Base-by-base conservation (phyloP, 2,329 filamentous ascomycete species). In the Fusarium sp. region DNA sequence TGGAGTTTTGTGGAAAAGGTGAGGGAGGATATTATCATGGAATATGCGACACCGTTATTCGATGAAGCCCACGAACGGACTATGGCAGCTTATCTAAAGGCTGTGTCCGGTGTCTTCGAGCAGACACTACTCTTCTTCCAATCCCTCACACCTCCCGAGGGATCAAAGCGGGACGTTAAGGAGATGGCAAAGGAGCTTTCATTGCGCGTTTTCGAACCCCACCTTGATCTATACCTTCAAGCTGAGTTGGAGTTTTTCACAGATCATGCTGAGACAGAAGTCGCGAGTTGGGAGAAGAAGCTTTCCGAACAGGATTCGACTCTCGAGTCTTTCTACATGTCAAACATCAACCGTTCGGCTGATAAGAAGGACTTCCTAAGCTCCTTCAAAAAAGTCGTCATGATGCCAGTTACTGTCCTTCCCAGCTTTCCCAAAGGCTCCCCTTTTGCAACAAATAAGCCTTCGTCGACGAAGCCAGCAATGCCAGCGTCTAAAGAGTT, bases 371-470 rank as follows among this genome's bases (percentile, higher is more conserved):
- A 99, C 78, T 99, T 99, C 75, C 78, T 99, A 66, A 96, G 91
- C 47, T 97, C 94, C 0, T 99, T 99, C 85, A 98, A 94, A 77
- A 98, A 98, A 80, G 96, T 99, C 11, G 93, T 99, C 70, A 98
- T 99, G 94, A 97, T 97, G 90, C 96, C 96, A 4, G 95, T 99
- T 50, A 97, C 93, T 55, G 95, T 94, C 11, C 84, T 98, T 6
- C 93, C 93, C 3, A 90, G 87, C 48, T 88, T 93, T 64, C 80
- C 87, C 8, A 82, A 88, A 51, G 83, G 84, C 11, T 88, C 83
- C n/a, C 86, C 86, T 57, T 93, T 89, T 75, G 85, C 81, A 64
- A 80, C 79, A 37, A 77, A 75, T 49, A 85, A 82, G 56, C 76
- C 82, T 1, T 63, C 79, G 11, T 57, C 70, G 14, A 30, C 69